Evolutionary conservation across 345 rosid genomes (phyloP).

Genomic region (Rhodomyrtus tomentosa): DNA sequence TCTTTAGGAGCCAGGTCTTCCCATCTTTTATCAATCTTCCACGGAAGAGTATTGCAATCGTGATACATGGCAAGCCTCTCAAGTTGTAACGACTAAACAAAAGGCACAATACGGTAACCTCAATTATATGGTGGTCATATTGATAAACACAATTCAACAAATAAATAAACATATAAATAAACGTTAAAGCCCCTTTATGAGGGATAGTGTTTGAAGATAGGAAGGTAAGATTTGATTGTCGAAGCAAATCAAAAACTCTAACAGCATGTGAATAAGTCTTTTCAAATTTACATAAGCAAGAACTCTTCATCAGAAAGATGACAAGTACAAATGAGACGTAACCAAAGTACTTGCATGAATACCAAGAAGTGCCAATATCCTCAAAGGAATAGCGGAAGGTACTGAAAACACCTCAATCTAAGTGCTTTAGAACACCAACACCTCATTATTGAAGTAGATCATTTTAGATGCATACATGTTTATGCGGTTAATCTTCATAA

Average conservation of each 20-base stretch:
- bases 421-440: not conserved
- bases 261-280: not conserved
- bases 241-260: not conserved
- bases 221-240: not conserved
- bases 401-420: not conserved
- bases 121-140: not conserved
- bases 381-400: not conserved
- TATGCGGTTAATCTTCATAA: not conserved
- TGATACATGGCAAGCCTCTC: constrained; percentile 95
- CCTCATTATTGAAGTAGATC: not conserved
- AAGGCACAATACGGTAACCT: not conserved
- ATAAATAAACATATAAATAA: not conserved
- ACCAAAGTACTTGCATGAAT: not conserved
- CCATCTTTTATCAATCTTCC: constrained; percentile 84
- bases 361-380: not conserved
- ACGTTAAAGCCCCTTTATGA: not conserved
- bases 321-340: not conserved
- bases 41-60: constrained; percentile 70
- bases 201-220: not conserved
- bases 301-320: not conserved
- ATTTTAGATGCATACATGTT: not conserved
- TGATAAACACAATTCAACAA: not conserved
- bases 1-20: constrained; percentile 80
- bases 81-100: constrained; percentile 76
- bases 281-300: not conserved